phyloP scores from a whole-genome alignment of 2,329 filamentous ascomycete genomes.

The Sporothrix phasma region DNA sequence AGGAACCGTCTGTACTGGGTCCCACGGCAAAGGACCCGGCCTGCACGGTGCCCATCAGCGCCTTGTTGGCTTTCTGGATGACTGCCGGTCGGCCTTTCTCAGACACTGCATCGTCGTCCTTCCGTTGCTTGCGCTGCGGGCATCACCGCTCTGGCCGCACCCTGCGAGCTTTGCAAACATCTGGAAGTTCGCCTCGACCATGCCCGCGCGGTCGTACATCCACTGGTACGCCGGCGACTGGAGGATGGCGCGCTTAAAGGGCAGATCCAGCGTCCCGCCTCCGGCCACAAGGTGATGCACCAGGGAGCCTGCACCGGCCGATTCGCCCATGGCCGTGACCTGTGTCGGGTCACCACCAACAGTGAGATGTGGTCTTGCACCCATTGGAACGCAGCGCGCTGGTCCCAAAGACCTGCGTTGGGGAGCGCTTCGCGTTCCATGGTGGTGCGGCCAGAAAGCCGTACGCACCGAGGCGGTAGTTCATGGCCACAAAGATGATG shows the following conservation, averaged over 20 bases:
- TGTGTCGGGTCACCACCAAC: constrained; percentile 36
- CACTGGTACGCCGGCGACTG: constrained; percentile 29
- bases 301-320: constrained; percentile 41
- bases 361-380: constrained; percentile 36
- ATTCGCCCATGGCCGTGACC: constrained; percentile 42
- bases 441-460: constrained; percentile 36
- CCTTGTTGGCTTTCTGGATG: constrained; percentile 24
- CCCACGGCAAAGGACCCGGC: constrained; percentile 27
- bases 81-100: constrained; percentile 20
- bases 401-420: constrained; percentile 36
- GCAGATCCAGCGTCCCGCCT: constrained; percentile 33
- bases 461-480: constrained; percentile 40
- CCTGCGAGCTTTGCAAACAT: constrained; percentile 27
- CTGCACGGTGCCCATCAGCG: constrained; percentile 21
- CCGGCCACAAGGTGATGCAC: constrained; percentile 39
- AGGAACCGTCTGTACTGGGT: constrained; percentile 25
- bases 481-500: constrained; percentile 37
- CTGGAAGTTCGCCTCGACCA: constrained; percentile 25
- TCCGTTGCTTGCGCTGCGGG: not conserved
- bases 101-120: constrained; percentile 22
- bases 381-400: constrained; percentile 38
- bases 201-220: constrained; percentile 27
- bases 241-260: constrained; percentile 30
- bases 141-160: constrained; percentile 21
- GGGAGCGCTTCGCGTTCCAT: constrained; percentile 34